Base-by-base conservation (phyloP, 257 asterid species). In the Schizonepeta tenuifolia region DNA sequence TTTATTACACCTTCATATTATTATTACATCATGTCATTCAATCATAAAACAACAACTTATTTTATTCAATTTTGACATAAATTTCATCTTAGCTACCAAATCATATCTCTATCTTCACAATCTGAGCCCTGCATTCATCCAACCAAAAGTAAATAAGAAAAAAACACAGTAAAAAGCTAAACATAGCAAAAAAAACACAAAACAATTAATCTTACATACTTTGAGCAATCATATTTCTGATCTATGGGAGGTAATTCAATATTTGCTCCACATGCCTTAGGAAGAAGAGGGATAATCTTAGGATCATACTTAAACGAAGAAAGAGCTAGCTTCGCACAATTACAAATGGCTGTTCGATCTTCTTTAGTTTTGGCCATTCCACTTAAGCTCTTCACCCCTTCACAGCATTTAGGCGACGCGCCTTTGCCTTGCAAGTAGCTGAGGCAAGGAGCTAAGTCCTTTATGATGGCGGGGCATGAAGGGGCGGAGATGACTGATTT, bases 161-260 rank as follows among this genome's bases (percentile, higher is more conserved):
- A 9, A 12, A 41, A 14, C 14, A 38, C 28, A 38, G 35, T 47
- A 24, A 33, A 51, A 44, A 59, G 4, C 10, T 11, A 3, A 64
- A 46, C 36, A 6, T 41, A 43, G 26, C 18, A 6, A 55, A 38
- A 24, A 18, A 36, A 13, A 67, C 58, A 24, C 17, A 49, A 49
- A 7, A 10, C 18, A 59, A 4, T 8, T 1, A 24, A 24, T 71
- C 3, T 44, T 35, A 59, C 58, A 74, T 74, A 81, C 82, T 58
- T 81, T 69, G 60, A 57, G 59, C 87, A 83, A 55, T 79, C 71
- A n/a, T n/a, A 73, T 14, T 74, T 67, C 24, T 74, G 59, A 65
- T 78, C 77, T 9, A 83, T 7, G 1, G 79, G 74, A 54, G 82
- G 84, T 71, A 83, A 7, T 9, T 14, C 35, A 18, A 47, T 10